A percentile compares a stretch with the other conserved stretches of the same genome.
These are phyloP conservation scores for Chimonanthus praecox DNA, from an alignment of 164 flowering plant species.

Conservation along the genomic window DNA sequence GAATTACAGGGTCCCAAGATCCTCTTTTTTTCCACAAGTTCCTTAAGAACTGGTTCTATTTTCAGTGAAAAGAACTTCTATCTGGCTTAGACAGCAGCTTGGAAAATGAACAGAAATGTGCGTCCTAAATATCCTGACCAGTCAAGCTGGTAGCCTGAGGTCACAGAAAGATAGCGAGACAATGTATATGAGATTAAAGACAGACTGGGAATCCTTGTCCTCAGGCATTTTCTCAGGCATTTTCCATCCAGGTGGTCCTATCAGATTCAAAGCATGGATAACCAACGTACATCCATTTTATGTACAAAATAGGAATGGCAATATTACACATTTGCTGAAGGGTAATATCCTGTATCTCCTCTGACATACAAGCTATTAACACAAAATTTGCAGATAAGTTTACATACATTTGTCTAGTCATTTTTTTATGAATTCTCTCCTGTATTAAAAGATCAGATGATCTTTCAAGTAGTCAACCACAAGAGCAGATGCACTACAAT, in stretches of 20 bases:
- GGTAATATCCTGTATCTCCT: not conserved
- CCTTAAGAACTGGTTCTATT: no score
- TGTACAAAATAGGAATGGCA: not conserved
- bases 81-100: not conserved
- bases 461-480: not conserved
- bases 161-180: not conserved
- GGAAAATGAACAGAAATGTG: not conserved
- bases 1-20: no score
- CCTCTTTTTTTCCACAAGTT: no score
- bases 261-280: not conserved
- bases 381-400: not conserved
- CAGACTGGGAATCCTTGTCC: not conserved
- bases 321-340: not conserved
- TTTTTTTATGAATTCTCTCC: not conserved
- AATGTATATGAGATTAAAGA: not conserved
- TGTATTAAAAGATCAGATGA: not conserved
- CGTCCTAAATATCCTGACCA: not conserved
- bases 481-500: no score
- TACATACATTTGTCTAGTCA: no score
- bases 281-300: not conserved
- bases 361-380: not conserved
- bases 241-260: not conserved
- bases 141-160: not conserved
- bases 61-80: not conserved
- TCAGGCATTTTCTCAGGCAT: not conserved